Conservation (phyloP, 2,329 filamentous ascomycete species). For the Trichoderma gracile region DNA sequence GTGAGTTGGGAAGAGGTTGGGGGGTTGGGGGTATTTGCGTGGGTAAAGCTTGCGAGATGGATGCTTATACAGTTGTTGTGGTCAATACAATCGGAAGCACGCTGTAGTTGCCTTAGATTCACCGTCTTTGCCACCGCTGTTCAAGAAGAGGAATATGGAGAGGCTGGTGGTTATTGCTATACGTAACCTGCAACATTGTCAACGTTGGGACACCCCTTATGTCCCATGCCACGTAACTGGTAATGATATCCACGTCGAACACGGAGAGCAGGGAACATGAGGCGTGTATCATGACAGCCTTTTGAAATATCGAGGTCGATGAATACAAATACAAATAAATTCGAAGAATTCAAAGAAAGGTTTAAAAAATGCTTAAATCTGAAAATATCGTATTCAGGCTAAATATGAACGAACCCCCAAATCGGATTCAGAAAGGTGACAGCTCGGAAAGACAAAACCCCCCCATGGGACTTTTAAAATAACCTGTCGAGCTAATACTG, state of each 20-base stretch:
- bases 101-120: too few species aligned
- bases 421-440: slow-evolving; percentile 8
- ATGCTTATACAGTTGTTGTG: not conserved
- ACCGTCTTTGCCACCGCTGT: not conserved
- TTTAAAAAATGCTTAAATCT: not conserved
- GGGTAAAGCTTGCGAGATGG: not conserved
- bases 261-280: not conserved
- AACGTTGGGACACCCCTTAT: too few species aligned
- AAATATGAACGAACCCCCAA: slow-evolving; percentile 17
- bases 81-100: not conserved
- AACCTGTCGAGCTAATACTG: not conserved
- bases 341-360: not conserved
- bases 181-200: not conserved
- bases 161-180: not conserved
- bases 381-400: not conserved
- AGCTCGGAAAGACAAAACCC: not conserved
- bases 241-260: too few species aligned
- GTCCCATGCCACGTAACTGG: too few species aligned
- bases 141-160: not conserved
- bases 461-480: not conserved
- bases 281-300: not conserved
- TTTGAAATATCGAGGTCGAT: not conserved
- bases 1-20: not conserved
- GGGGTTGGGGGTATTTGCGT: not conserved
- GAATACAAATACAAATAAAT: not conserved